Base-by-base conservation (phyloP, 371 early-diverging fungal genomes). In the Mucor velutinosus region DNA sequence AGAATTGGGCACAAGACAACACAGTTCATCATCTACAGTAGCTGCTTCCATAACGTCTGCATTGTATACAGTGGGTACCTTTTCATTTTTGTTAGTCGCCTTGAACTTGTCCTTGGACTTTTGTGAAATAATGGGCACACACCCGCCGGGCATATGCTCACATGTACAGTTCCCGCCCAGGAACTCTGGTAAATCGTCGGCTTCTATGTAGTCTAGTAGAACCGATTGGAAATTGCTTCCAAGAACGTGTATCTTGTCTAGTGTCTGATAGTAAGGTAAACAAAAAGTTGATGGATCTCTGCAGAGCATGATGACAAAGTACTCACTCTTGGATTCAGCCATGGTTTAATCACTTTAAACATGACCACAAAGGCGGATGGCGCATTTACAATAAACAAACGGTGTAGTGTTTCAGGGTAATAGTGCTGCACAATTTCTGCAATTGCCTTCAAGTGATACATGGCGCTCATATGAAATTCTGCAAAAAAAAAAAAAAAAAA, bases 371-470 rank as follows among this genome's bases (percentile, higher is more conserved):
- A 94, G 53, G 91, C 79, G 33, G 77, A 78, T 2, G 95, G 94
- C 25, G 90, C 88, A 77, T 95, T 95, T 33, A 94, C 90, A 39
- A 95, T 81, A 62, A 90, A 95, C 8, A 93, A 80, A 58, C 83
- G 85, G 58, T 86, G 81, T 67, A 94, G 80, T 39, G 92, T 87
- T 72, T 94, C 95, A 27, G 95, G 95, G 64, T 94, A 95, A 64
- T 91, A 88, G 45, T 83, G 83, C 65, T 93, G 92, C 69, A 92
- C 91, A 65, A 87, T 80, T 60, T 92, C 90, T 27, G 89, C 80
- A 59, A 93, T 80, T 33, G 87, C 87, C 32, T 86, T 82, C 59
- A 93, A 76, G 78, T 93, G 83, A 33, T 86, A 80, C 60, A 94
- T 79, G 8, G 89, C 94, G 33, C 84, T 86, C 83, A 90, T 82